These are phyloP conservation scores for Hanseniaspora valbyensis DNA, from an alignment of 805 yeast species.

Conservation along the genomic window DNA sequence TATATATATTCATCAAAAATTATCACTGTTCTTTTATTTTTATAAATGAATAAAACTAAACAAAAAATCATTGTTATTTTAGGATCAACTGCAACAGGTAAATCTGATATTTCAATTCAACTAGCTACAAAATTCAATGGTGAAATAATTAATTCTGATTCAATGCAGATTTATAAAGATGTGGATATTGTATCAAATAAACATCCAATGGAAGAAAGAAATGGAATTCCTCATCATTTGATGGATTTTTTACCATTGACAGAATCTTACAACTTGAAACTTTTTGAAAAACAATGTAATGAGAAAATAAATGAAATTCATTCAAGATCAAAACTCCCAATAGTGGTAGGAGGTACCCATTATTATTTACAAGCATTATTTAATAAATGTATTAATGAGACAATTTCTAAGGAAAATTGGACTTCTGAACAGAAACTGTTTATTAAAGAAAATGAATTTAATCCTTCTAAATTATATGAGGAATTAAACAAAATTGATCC, in stretches of 20 bases:
- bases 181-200: conserved; percentile 77
- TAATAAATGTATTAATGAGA: conserved; percentile 43
- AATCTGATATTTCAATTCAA: conserved; percentile 60
- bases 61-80: conserved; percentile 51
- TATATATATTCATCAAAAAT: too few species aligned
- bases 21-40: too few species aligned
- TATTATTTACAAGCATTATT: conserved; percentile 78
- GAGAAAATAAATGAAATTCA: conserved; percentile 53
- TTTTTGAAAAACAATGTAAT: conserved; percentile 64
- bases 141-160: conserved; percentile 88
- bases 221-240: conserved; percentile 72
- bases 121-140: conserved; percentile 69
- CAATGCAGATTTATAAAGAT: conserved; percentile 85
- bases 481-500: conserved; percentile 54
- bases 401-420: conserved; percentile 20
- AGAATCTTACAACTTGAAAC: conserved; percentile 69
- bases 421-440: conserved; percentile 29
- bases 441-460: conserved; percentile 10
- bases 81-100: conserved; percentile 96
- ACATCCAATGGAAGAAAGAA: conserved; percentile 71
- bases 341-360: conserved; percentile 92
- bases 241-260: conserved; percentile 76
- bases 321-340: conserved; percentile 60
- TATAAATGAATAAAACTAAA: background rate
- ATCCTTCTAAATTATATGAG: conserved; percentile 31